These are phyloP conservation scores for Schwanniomyces occidentalis DNA, from an alignment of 805 yeast genomes.

Conservation along the genomic window DNA sequence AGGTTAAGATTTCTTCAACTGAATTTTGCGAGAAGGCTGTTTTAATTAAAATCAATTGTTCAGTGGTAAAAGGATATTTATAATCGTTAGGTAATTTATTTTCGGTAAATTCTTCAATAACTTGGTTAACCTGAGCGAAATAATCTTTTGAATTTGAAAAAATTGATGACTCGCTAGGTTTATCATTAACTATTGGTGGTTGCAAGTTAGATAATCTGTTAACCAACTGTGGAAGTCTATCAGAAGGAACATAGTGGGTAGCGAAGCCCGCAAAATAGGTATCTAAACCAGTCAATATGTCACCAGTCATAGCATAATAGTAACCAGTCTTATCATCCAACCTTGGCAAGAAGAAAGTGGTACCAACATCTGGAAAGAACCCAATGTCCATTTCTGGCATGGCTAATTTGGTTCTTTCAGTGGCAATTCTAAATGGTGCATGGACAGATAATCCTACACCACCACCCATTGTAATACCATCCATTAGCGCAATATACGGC, in stretches of 20 bases:
- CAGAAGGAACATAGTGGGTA: slow-evolving; percentile 81
- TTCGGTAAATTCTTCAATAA: slow-evolving; percentile 77
- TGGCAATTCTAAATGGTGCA: slow-evolving; percentile 90
- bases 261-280: slow-evolving; percentile 83
- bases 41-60: slow-evolving; percentile 66
- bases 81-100: slow-evolving; percentile 60
- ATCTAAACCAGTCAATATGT: slow-evolving; percentile 72
- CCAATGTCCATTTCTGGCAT: slow-evolving; percentile 99
- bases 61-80: slow-evolving; percentile 55
- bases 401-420: slow-evolving; percentile 86
- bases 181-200: slow-evolving; percentile 36
- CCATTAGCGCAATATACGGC: slow-evolving; percentile 82
- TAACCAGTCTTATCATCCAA: slow-evolving; percentile 81
- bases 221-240: slow-evolving; percentile 60
- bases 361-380: slow-evolving; percentile 94
- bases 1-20: slow-evolving; percentile 56
- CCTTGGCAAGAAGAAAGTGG: slow-evolving; percentile 83
- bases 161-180: slow-evolving; percentile 20
- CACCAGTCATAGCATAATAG: slow-evolving; percentile 86
- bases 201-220: slow-evolving; percentile 65
- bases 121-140: slow-evolving; percentile 61
- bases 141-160: slow-evolving; percentile 34
- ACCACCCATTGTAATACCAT: slow-evolving; percentile 97
- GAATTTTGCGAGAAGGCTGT: slow-evolving; percentile 56
- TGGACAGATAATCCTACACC: slow-evolving; percentile 93